Evolutionary conservation across 139 green algal genomes (phyloP).

Genomic region (Chlorella vulgaris): DNA sequence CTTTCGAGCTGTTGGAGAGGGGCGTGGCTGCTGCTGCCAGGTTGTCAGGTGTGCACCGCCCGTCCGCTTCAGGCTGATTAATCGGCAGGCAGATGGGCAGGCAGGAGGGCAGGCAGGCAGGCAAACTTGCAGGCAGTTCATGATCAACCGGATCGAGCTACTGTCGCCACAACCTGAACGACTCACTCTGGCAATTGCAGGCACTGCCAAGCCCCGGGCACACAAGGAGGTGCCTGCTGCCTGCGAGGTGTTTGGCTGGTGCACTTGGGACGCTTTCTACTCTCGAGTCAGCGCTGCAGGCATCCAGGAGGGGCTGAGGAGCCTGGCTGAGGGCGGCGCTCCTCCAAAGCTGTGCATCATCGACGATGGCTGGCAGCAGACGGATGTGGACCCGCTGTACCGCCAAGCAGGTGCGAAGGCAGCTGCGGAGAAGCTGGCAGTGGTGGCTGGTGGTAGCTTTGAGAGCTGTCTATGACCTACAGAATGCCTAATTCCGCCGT

Average conservation of each 20-base stretch:
- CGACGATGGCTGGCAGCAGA: constrained; percentile 58
- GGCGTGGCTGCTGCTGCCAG: constrained; percentile 69
- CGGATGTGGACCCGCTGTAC: constrained; percentile 12
- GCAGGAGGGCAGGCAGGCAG: background rate
- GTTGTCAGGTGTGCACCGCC: constrained; percentile 53
- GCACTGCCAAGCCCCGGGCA: constrained; percentile 55
- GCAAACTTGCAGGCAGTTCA: too few relatives aligned
- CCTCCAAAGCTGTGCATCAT: constrained; percentile 80
- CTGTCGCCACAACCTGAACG: too few relatives aligned
- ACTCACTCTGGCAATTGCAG: too few relatives aligned
- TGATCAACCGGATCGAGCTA: too few relatives aligned
- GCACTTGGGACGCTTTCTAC: constrained; percentile 97
- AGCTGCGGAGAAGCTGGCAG: too few relatives aligned
- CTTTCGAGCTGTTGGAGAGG: constrained; percentile 61
- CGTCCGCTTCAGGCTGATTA: too few relatives aligned
- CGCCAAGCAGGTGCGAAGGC: background rate
- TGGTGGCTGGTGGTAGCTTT: too few relatives aligned
- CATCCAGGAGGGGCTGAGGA: constrained; percentile 70
- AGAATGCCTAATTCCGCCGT: too few relatives aligned
- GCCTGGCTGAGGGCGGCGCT: constrained; percentile 60
- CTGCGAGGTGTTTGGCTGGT: constrained; percentile 91
- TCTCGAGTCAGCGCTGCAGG: constrained; percentile 66
- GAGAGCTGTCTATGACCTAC: too few relatives aligned
- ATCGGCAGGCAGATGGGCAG: background rate
- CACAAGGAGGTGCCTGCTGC: constrained; percentile 73